phyloP scores from a whole-genome alignment of 768 basidiomycete species.

The Scleroderma citrinum region DNA sequence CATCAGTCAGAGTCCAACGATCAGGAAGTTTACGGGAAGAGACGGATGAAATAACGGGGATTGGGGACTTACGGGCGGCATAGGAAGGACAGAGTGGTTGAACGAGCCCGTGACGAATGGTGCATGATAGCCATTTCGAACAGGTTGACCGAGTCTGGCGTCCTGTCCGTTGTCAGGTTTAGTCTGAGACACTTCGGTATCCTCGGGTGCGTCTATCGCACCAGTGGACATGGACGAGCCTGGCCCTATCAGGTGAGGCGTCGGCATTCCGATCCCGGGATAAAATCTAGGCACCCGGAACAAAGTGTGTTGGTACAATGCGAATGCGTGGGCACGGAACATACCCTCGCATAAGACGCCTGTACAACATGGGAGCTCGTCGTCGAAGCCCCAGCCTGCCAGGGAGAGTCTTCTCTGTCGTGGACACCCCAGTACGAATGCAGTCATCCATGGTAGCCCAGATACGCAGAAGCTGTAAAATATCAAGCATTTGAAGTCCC shows the following conservation, averaged over 20 bases:
- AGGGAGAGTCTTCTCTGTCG: constrained; percentile 73
- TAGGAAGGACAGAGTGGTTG: constrained; percentile 72
- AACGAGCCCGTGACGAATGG: constrained; percentile 65
- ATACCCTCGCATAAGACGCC: constrained; percentile 85
- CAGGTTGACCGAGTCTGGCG: background rate
- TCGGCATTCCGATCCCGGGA: constrained; percentile 38
- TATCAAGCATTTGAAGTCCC: background rate
- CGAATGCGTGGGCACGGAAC: constrained; percentile 6
- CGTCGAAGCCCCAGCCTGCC: constrained; percentile 77
- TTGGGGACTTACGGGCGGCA: constrained; percentile 67
- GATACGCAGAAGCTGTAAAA: constrained; percentile 56
- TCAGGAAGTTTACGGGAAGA: constrained; percentile 1
- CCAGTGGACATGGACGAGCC: constrained; percentile 14
- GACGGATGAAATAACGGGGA: too few species aligned
- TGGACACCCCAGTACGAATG: constrained; percentile 79
- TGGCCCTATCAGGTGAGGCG: constrained; percentile 32
- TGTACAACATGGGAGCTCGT: constrained; percentile 85
- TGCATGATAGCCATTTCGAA: constrained; percentile 15
- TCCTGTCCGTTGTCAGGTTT: constrained; percentile 3
- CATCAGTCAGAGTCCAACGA: background rate
- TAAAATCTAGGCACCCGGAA: constrained; percentile 37
- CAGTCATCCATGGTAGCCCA: constrained; percentile 94
- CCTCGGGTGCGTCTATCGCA: constrained; percentile 21
- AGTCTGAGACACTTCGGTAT: background rate
- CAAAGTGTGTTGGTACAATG: too few species aligned